Conservation (phyloP, 2,329 filamentous ascomycete species). For the Lomentospora prolificans region DNA sequence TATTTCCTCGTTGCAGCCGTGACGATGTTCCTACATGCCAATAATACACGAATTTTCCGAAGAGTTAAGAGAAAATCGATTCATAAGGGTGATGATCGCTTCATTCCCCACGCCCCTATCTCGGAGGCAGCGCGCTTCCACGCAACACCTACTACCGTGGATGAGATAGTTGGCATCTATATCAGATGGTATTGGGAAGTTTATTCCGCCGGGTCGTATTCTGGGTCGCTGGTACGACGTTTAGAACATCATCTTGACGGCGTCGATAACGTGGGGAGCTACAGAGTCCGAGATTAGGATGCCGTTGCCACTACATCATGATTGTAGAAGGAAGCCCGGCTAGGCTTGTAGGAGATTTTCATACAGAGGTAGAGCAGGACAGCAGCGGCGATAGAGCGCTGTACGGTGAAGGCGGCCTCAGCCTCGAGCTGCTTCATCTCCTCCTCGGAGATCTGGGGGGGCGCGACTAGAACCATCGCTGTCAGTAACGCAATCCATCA, state of each 20-base stretch:
- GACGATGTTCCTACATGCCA: slow-evolving; percentile 3
- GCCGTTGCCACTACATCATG: too few relatives aligned
- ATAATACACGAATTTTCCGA: slow-evolving; percentile 1
- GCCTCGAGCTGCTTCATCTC: slow-evolving; percentile 62
- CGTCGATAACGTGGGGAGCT: slow-evolving; percentile 52
- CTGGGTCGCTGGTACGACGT: neutral
- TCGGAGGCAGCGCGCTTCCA: neutral
- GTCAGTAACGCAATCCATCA: slow-evolving; percentile 2
- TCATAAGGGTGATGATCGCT: neutral
- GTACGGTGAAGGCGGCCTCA: slow-evolving; percentile 57
- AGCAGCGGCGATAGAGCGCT: slow-evolving; percentile 55
- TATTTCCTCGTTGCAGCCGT: neutral
- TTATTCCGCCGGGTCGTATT: too few relatives aligned
- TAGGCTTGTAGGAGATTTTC: slow-evolving; percentile 18
- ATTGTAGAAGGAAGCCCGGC: neutral
- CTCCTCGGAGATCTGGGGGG: slow-evolving; percentile 59
- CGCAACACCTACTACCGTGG: too few relatives aligned
- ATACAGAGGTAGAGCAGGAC: slow-evolving; percentile 68
- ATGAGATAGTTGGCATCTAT: too few relatives aligned
- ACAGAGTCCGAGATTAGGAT: neutral
- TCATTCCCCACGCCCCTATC: neutral
- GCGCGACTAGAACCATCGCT: slow-evolving; percentile 37
- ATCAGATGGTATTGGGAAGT: too few relatives aligned
- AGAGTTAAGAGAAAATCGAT: neutral
- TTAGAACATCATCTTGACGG: slow-evolving; percentile 35